Percentiles rank a stretch among this genome's conserved stretches.
phyloP scores from a whole-genome alignment of 139 green algal species.

The Eudorina sp. region DNA sequence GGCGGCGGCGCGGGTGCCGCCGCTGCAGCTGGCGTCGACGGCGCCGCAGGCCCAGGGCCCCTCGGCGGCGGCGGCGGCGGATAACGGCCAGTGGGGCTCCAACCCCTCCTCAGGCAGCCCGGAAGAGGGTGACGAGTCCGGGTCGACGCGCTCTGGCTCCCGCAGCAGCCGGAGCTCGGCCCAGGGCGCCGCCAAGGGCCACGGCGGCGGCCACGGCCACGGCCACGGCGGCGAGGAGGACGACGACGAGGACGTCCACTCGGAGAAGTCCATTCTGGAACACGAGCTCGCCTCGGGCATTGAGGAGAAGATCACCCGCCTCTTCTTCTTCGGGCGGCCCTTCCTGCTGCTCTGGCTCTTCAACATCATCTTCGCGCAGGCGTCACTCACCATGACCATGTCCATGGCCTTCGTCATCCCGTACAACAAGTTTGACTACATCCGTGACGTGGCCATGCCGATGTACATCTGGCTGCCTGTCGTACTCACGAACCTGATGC shows the following conservation, averaged over 20 bases:
- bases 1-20: neutral
- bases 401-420: conserved; percentile 53
- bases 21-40: neutral
- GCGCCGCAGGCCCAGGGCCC: too few species aligned
- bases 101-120: conserved; percentile 1
- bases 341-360: conserved; percentile 50
- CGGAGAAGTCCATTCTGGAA: conserved; percentile 19
- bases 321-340: conserved; percentile 50
- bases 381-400: conserved; percentile 52
- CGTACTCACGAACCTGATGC: conserved; percentile 19
- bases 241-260: neutral
- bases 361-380: conserved; percentile 54
- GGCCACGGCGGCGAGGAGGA: neutral
- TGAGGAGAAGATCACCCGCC: conserved; percentile 47
- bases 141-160: neutral
- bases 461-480: conserved; percentile 49
- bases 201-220: neutral
- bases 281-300: conserved; percentile 41
- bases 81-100: conserved; percentile 31
- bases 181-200: neutral
- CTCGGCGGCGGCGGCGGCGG: neutral
- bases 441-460: conserved; percentile 2
- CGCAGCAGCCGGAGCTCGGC: neutral
- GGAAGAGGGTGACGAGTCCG: conserved; percentile 2
- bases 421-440: conserved; percentile 53